Base-by-base conservation (phyloP, 441 rosid genomes). In the Pelargonium australe region DNA sequence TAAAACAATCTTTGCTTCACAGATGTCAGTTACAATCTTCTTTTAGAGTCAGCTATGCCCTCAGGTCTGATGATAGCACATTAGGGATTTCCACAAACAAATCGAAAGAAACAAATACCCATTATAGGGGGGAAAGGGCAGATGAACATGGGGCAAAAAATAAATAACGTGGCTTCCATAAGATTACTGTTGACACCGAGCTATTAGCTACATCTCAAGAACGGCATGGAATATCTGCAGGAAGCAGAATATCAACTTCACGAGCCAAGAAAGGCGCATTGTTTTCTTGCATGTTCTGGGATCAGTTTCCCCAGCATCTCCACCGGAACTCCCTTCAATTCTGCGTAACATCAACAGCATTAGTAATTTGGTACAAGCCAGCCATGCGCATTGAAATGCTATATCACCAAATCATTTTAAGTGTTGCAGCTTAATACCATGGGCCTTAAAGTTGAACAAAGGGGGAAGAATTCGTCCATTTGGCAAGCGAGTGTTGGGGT, bases 381-480 rank as follows among this genome's bases (percentile, higher is more conserved):
- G 14, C 7, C 7, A 53, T 4, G 45, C 17, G 41, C 16, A 37
- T 69, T 83, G 92, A 68, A 25, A 25, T 25, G 28, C 2, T 25
- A 25, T 44, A 44, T 44, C 49, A 12, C 2, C 12, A 7, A 44
- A 9, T 8, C 12, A 16, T 53, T 53, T 5, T 16, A 51, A 53
- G 60, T 25, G 80, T 84, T 93, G 8, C 84, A 88, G 85, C 91
- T 93, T 85, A 89, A 91, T 19, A 53, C 60, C 60, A 4, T 53
- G 60, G 16, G 60, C 60, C 19, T 53, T 53, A 14, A 53, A 53
- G 20, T 53, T 53, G 60, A 53, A 53, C 20, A 53, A 20, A 93
- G 97, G 98, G 0, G 98, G 98, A 80, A 93, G 90, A 65, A 85
- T 81, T 34, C 96, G 97, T 31, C 95, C 97, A 23, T 88, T 93